phyloP scores from a whole-genome alignment of 106 monocot species.

The Hemerocallis citrina region DNA sequence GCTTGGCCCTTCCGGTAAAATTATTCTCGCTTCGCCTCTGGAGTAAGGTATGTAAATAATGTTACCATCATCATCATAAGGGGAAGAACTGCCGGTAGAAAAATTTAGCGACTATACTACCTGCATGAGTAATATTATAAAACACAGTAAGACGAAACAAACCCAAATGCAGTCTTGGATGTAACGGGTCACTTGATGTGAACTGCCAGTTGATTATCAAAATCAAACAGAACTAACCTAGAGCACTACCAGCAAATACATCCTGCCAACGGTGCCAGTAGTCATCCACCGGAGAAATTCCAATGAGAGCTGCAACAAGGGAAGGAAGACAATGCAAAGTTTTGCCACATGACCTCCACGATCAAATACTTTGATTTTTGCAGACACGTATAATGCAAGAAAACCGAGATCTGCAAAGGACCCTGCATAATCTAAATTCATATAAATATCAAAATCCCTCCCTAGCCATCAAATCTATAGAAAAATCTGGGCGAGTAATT shows the following conservation, averaged over 20 bases:
- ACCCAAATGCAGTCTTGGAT: not conserved
- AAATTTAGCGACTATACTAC: conserved; percentile 31
- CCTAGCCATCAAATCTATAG: not conserved
- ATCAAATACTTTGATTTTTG: conserved; percentile 57
- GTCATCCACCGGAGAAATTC: conserved; percentile 59
- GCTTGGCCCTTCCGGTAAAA: too few species aligned
- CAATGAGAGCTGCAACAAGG: conserved; percentile 54
- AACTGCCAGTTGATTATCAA: not conserved
- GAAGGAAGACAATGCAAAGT: conserved; percentile 64
- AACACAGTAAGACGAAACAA: not conserved
- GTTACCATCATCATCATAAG: conserved; percentile 43
- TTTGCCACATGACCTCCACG: conserved; percentile 54
- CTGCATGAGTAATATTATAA: conserved; percentile 13
- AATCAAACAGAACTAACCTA: conserved; percentile 35
- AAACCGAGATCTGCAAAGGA: conserved; percentile 67
- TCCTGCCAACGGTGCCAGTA: conserved; percentile 80
- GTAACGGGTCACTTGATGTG: not conserved
- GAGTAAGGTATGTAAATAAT: too few species aligned
- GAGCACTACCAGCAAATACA: conserved; percentile 63
- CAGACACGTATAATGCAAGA: conserved; percentile 52
- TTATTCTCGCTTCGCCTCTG: too few species aligned
- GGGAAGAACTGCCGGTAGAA: conserved; percentile 79
- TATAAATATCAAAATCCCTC: not conserved
- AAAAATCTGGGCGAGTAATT: not conserved
- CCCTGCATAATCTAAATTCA: conserved; percentile 24